Conservation (phyloP, 73 alveolate genomes). For the Paramecium sexaurelia region DNA sequence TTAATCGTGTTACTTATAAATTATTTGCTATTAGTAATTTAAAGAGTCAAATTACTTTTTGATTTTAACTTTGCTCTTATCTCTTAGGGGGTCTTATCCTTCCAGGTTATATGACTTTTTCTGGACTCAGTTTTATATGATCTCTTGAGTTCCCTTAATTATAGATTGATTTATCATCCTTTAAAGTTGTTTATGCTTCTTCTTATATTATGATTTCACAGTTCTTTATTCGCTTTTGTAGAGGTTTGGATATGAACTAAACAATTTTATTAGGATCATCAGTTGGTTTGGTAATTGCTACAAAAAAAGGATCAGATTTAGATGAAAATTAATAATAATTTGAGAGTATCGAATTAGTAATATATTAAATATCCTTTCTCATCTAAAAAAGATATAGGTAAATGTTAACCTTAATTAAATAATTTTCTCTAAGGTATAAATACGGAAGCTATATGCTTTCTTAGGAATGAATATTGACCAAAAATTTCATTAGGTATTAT, state of each 20-base stretch:
- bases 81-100: constrained; percentile 41
- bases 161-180: background rate
- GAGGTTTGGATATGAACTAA: background rate
- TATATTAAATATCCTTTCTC: background rate
- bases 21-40: background rate
- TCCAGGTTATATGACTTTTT: constrained; percentile 6
- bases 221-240: background rate
- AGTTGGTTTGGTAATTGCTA: constrained; percentile 1
- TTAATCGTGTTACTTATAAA: background rate
- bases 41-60: background rate
- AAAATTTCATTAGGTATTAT: constrained; percentile 17
- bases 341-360: background rate
- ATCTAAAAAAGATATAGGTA: background rate
- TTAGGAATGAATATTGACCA: background rate
- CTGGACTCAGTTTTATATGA: background rate
- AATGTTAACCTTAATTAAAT: background rate
- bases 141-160: background rate
- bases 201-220: constrained; percentile 20
- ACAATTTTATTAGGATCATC: constrained; percentile 15
- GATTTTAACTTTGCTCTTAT: constrained; percentile 9
- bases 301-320: constrained; percentile 46
- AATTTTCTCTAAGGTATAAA: background rate
- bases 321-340: background rate
- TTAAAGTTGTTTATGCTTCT: background rate
- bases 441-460: constrained; percentile 4